These are phyloP conservation scores for Rubia tinctorum DNA, from an alignment of 305 asterid genomes.

Conservation along the genomic window DNA sequence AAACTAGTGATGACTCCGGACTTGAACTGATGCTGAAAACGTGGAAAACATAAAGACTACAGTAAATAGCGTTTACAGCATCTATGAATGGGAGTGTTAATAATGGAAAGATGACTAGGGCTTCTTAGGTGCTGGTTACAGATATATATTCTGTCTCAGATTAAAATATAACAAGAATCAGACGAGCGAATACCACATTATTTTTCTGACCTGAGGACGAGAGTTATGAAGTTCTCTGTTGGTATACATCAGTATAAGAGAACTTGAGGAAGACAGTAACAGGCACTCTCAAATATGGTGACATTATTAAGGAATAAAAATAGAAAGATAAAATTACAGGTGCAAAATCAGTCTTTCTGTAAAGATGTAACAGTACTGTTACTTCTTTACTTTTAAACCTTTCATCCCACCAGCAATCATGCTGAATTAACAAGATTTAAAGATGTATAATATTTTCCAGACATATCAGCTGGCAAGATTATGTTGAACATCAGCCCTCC, in stretches of 20 bases:
- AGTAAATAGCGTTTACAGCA: not conserved
- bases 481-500: not conserved
- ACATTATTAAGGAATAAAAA: not conserved
- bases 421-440: not conserved
- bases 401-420: not conserved
- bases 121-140: not conserved
- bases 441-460: not conserved
- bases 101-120: not conserved
- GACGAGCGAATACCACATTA: not conserved
- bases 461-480: not conserved
- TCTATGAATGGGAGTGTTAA: not conserved
- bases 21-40: not conserved
- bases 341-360: not conserved
- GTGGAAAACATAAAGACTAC: not conserved
- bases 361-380: not conserved
- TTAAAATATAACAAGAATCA: not conserved
- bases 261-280: not conserved
- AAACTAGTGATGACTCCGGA: not conserved
- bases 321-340: not conserved
- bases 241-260: not conserved
- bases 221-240: not conserved
- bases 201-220: not conserved
- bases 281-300: not conserved
- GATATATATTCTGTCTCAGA: not conserved
- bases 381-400: not conserved